Evolutionary conservation across 2,329 filamentous ascomycete genomes (phyloP).

Genomic region (Beauveria sp.): DNA sequence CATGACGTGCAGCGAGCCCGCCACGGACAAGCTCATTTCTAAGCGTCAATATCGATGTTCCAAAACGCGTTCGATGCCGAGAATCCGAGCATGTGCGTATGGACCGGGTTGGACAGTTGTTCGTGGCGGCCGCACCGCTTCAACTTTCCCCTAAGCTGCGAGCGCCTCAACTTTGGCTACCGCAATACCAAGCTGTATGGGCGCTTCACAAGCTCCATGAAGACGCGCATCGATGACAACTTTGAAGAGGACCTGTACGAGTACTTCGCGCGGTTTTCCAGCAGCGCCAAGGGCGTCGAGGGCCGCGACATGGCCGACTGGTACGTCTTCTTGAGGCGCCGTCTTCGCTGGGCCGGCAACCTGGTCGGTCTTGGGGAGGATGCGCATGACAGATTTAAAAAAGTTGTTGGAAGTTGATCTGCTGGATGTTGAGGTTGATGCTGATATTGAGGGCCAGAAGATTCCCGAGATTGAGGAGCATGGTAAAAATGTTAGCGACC

Average conservation of each 20-base stretch:
- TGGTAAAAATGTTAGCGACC: slow-evolving; percentile 9
- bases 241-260: slow-evolving; percentile 29
- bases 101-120: too few species aligned
- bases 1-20: not conserved
- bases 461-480: not conserved
- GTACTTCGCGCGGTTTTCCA: slow-evolving; percentile 14
- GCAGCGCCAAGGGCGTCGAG: slow-evolving; percentile 9
- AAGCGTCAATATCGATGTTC: not conserved
- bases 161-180: slow-evolving; percentile 21
- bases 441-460: not conserved
- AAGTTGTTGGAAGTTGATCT: not conserved
- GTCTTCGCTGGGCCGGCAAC: too few species aligned
- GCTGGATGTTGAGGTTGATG: slow-evolving; percentile 6
- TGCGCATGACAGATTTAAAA: not conserved
- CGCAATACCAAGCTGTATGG: slow-evolving; percentile 28
- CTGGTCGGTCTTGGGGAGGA: not conserved
- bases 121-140: too few species aligned
- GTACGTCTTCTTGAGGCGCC: slow-evolving; percentile 16
- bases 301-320: slow-evolving; percentile 16
- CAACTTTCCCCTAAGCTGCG: slow-evolving; percentile 20
- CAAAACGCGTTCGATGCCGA: too few species aligned
- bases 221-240: slow-evolving; percentile 30
- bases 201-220: slow-evolving; percentile 26
- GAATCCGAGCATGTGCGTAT: slow-evolving; percentile 22
- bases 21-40: slow-evolving; percentile 5